phyloP scores from a whole-genome alignment of 73 alveolate species.

The Breviolum minutum region DNA sequence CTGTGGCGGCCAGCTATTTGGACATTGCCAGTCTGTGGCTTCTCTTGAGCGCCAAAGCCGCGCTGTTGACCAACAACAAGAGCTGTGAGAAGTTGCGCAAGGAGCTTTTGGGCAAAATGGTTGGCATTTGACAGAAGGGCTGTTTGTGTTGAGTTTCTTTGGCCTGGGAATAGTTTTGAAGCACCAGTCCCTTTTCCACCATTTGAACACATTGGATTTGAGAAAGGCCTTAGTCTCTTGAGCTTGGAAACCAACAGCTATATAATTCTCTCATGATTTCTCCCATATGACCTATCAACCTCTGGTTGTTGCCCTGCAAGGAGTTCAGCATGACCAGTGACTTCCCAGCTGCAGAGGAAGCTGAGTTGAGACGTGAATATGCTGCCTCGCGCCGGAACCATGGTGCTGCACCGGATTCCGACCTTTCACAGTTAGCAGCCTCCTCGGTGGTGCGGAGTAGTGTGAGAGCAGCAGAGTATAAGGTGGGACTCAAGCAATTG shows the following conservation, averaged over 20 bases:
- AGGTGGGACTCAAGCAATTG: slow-evolving; percentile 72
- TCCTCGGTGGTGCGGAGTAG: slow-evolving; percentile 79
- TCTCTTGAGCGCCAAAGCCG: slow-evolving; percentile 78
- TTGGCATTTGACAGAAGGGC: neutral
- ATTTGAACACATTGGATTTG: too few species aligned
- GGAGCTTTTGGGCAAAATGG: neutral
- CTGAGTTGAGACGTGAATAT: slow-evolving; percentile 25
- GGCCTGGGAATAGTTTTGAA: too few species aligned
- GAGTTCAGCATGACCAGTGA: slow-evolving; percentile 60
- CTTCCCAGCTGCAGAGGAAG: slow-evolving; percentile 65
- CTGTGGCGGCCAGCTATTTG: slow-evolving; percentile 85
- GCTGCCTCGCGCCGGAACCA: slow-evolving; percentile 4
- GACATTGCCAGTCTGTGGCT: slow-evolving; percentile 79
- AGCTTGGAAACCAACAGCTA: too few species aligned
- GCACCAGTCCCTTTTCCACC: too few species aligned
- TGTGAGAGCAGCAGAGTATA: slow-evolving; percentile 38
- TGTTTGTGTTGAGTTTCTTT: neutral
- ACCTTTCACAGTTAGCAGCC: slow-evolving; percentile 75
- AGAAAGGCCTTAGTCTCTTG: too few species aligned
- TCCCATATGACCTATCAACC: neutral
- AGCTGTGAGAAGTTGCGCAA: slow-evolving; percentile 80
- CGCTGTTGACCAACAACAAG: slow-evolving; percentile 85
- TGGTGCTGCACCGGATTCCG: slow-evolving; percentile 11
- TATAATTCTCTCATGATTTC: neutral
- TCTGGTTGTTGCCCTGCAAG: neutral